Percentiles rank a stretch among this genome's conserved stretches.
These are phyloP conservation scores for Magnusiomyces suaveolens DNA, from an alignment of 1,139 yeast species.

Conservation along the genomic window DNA sequence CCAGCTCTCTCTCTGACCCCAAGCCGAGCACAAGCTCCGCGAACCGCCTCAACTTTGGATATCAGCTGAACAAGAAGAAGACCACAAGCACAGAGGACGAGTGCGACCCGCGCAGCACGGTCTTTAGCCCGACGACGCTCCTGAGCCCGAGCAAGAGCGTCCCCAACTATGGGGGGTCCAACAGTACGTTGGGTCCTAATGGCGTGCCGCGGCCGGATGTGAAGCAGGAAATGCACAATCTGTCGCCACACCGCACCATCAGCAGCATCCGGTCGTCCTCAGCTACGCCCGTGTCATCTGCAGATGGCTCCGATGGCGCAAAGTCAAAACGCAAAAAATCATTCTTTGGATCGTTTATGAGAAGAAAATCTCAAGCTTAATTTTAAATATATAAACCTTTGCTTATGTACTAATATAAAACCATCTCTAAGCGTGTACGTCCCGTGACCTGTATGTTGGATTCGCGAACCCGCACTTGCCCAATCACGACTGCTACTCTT, in stretches of 20 bases:
- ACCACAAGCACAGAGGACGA: not conserved
- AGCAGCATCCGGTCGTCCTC: not conserved
- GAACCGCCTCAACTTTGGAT: not conserved
- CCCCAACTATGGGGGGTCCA: not conserved
- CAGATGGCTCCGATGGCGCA: not conserved
- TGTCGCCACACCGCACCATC: not conserved
- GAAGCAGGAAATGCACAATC: no score
- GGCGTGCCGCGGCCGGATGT: no score
- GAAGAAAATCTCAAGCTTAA: not conserved
- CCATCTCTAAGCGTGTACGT: not conserved
- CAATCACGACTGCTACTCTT: not conserved
- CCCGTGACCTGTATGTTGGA: not conserved
- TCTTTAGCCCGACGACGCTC: not conserved
- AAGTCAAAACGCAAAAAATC: not conserved
- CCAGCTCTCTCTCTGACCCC: not conserved
- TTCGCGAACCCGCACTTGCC: not conserved
- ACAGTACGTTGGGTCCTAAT: no score
- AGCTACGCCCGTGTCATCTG: not conserved
- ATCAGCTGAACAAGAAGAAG: not conserved
- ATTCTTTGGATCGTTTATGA: slow-evolving; percentile 1
- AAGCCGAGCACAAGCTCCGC: not conserved
- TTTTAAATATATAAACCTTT: not conserved
- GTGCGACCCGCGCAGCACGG: not conserved
- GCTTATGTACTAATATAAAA: not conserved
- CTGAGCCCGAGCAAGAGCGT: not conserved